A percentile compares a stretch with the other conserved stretches of the same genome.
These are phyloP conservation scores for Epithele typhae DNA, from an alignment of 768 basidiomycete genomes.

Conservation along the genomic window DNA sequence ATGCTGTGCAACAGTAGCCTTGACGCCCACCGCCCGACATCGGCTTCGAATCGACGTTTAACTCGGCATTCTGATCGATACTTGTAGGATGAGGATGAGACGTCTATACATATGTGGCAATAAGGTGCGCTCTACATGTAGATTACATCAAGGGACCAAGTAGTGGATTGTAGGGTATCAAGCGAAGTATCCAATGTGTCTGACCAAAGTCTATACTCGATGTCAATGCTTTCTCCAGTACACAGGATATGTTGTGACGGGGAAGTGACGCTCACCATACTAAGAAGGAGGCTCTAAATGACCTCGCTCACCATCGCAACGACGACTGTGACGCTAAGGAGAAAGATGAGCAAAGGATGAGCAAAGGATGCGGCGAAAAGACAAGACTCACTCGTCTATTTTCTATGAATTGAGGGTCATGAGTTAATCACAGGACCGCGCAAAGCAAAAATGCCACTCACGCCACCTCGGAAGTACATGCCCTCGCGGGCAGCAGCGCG, in stretches of 20 bases:
- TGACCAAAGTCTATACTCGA: too few species aligned
- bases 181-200: too few species aligned
- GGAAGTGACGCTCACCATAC: too few species aligned
- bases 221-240: too few species aligned
- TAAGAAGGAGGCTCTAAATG: background rate
- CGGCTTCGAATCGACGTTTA: too few species aligned
- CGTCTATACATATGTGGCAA: too few species aligned
- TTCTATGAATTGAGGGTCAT: constrained; percentile 43
- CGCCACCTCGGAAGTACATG: constrained; percentile 66
- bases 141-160: background rate
- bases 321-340: constrained; percentile 63
- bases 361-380: background rate
- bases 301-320: constrained; percentile 65
- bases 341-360: constrained; percentile 13
- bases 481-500: constrained; percentile 63
- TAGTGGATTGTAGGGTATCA: background rate
- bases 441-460: constrained; percentile 36
- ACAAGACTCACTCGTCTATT: constrained; percentile 64
- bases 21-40: too few species aligned
- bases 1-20: too few species aligned
- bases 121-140: background rate
- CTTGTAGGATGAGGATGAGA: too few species aligned
- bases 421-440: background rate
- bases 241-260: too few species aligned
- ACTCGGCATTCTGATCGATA: too few species aligned